A percentile compares a stretch with the other conserved stretches of the same genome.
These are phyloP conservation scores for Mycena amicta DNA, from an alignment of 768 basidiomycete species.

Conservation along the genomic window DNA sequence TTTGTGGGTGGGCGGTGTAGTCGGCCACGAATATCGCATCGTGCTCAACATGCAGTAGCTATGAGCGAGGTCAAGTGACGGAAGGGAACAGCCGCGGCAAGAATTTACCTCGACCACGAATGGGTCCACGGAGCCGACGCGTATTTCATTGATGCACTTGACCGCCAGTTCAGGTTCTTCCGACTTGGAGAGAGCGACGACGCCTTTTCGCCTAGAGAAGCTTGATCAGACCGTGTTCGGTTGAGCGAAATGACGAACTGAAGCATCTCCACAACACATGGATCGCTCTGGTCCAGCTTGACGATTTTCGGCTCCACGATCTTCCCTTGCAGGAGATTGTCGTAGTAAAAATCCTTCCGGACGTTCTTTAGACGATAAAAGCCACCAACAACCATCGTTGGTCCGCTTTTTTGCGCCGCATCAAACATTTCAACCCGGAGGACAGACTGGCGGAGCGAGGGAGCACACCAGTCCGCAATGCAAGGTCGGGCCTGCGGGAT, in stretches of 20 bases:
- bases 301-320: conserved; percentile 48
- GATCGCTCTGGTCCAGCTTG: conserved; percentile 34
- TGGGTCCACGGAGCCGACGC: neutral
- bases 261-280: conserved; percentile 1
- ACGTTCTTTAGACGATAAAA: conserved; percentile 58
- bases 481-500: conserved; percentile 37
- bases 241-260: no score
- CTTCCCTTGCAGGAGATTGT: conserved; percentile 56
- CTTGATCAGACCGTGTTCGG: no score
- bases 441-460: conserved; percentile 43
- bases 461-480: conserved; percentile 51
- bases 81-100: neutral
- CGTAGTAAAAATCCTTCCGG: conserved; percentile 41
- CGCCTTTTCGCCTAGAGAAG: neutral
- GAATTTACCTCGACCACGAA: neutral
- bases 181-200: neutral
- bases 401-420: conserved; percentile 42
- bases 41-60: neutral
- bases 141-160: neutral
- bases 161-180: neutral
- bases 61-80: no score
- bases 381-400: conserved; percentile 47
- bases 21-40: conserved; percentile 61
- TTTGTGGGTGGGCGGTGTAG: conserved; percentile 55
- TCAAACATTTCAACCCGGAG: conserved; percentile 68